A percentile compares a stretch with the other conserved stretches of the same genome.
Evolutionary conservation across 2,329 filamentous ascomycete genomes (phyloP).

Genomic region (Epichloe baconii): DNA sequence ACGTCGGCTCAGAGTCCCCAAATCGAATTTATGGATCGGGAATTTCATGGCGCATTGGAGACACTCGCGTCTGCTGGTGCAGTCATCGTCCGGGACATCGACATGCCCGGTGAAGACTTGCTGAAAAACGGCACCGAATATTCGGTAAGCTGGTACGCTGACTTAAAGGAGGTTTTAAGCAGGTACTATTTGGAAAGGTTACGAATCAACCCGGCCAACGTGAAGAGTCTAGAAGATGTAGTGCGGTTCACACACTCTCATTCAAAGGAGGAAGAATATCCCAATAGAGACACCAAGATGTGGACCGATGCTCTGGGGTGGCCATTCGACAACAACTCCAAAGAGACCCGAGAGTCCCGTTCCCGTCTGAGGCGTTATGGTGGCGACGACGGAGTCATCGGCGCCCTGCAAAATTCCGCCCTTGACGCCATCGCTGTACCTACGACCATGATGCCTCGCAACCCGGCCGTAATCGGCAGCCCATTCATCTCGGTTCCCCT

Average conservation of each 20-base stretch:
- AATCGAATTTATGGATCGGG: no score
- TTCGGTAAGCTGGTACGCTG: conserved; percentile 30
- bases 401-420: conserved; percentile 38
- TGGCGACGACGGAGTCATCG: conserved; percentile 43
- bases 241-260: conserved; percentile 40
- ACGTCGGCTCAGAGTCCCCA: conserved; percentile 22
- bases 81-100: conserved; percentile 33
- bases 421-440: conserved; percentile 50
- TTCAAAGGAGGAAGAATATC: conserved; percentile 41
- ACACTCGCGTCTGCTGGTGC: conserved; percentile 43
- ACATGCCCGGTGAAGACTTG: conserved; percentile 15
- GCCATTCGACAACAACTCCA: conserved; percentile 40
- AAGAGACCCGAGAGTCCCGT: no score
- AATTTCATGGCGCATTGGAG: conserved; percentile 40
- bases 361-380: no score
- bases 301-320: conserved; percentile 45
- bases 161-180: conserved; percentile 42
- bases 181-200: conserved; percentile 40
- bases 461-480: conserved; percentile 43
- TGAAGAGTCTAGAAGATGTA: conserved; percentile 37
- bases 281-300: conserved; percentile 37
- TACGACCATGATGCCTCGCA: conserved; percentile 30
- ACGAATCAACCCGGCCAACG: conserved; percentile 41
- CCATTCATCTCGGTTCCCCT: conserved; percentile 50
- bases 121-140: conserved; percentile 20